Evolutionary conservation across 176 grass and related monocot species (phyloP), one percentile per base, ranked within the genome.

Genomic region (Cenchrus americanus): DNA sequence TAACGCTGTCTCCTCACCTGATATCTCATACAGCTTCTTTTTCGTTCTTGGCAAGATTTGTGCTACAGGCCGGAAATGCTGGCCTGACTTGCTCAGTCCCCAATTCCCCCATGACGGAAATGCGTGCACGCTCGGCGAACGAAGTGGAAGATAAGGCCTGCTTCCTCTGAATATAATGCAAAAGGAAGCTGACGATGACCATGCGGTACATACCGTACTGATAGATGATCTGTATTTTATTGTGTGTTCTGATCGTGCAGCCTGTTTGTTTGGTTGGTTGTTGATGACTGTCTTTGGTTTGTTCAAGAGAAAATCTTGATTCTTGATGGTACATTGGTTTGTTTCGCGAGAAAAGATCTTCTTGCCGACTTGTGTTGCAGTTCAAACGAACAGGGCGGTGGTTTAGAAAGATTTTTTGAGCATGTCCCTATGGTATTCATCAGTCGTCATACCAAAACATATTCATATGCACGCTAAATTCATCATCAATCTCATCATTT

Each of bases 61-160:
- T 48, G 19, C 75, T 57, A 46, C 75, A n/a, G 14, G 27, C 34
- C 34, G 34, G 66, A 17, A 60, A 67, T 58, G 32, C 67, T 14
- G 21, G 26, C 49, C 17, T 82, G 53, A 34, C 59, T 40, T 17
- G 22, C 30, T 41, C 32, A 7, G 22, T 70, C 54, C 51, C n/a
- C n/a, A n/a, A n/a, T n/a, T n/a, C n/a, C n/a, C n/a, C 82, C 69
- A 44, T 79, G 4, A 34, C 66, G 37, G 72, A 82, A 88, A 82
- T 59, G 66, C n/a, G n/a, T n/a, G n/a, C n/a, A n/a, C n/a, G n/a
- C 50, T 62, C 55, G 47, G 7, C 15, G 7, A 37, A 37, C 34
- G 34, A 78, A 66, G 23, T 71, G 27, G 78, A 71, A 14, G 32
- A 71, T n/a, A 72, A 85, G 42, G 49, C 3, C 5, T 57, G 5